phyloP scores from a whole-genome alignment of 345 rosid species.

The Murraya paniculata region DNA sequence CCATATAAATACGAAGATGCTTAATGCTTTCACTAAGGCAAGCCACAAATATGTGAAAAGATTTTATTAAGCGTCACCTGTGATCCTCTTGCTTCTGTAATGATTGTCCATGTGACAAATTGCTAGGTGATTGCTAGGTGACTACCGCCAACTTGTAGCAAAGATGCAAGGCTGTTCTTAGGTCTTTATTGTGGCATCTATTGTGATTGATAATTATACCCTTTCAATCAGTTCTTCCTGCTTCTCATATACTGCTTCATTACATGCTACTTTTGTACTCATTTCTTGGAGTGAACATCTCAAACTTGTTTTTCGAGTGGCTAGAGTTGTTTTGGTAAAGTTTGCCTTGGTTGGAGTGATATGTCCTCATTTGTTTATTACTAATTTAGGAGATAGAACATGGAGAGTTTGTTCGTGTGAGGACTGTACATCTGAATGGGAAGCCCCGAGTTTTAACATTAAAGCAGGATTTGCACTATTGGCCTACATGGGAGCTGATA shows the following conservation, averaged over 20 bases:
- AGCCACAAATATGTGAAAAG: neutral
- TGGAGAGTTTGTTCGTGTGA: slow-evolving; percentile 82
- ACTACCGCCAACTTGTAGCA: neutral
- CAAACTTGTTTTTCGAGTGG: neutral
- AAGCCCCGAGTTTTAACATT: slow-evolving; percentile 85
- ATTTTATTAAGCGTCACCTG: neutral
- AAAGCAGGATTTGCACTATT: slow-evolving; percentile 94
- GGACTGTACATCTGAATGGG: slow-evolving; percentile 80
- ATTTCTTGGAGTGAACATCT: neutral
- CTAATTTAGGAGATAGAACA: slow-evolving; percentile 65
- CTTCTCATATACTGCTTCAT: neutral
- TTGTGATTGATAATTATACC: neutral
- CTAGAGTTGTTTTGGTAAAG: neutral
- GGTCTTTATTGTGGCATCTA: neutral
- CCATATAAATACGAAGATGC: neutral
- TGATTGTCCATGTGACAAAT: neutral
- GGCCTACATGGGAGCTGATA: slow-evolving; percentile 93
- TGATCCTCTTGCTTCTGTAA: neutral
- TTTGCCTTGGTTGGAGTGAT: neutral
- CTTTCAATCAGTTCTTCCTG: neutral
- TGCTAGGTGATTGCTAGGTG: neutral
- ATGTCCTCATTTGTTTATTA: neutral
- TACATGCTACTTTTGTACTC: neutral
- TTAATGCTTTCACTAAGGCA: neutral
- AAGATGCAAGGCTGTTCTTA: neutral